phyloP scores from a whole-genome alignment of 2,329 filamentous ascomycete genomes.

The Aspergillus oerlinghausenensis region DNA sequence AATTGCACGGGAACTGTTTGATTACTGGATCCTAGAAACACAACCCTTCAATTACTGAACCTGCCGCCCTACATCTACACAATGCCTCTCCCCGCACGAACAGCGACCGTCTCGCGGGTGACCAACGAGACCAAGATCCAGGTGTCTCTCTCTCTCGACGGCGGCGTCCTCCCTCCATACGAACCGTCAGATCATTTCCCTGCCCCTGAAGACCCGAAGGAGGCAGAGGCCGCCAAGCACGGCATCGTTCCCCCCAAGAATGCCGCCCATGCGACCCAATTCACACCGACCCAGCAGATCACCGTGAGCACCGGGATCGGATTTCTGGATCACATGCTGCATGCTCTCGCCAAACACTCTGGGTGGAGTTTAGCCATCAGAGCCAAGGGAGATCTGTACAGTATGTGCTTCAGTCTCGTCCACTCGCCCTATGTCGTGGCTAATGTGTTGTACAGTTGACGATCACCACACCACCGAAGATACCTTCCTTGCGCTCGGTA shows the following conservation, averaged over 20 bases:
- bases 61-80: background rate
- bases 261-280: constrained; percentile 74
- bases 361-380: constrained; percentile 85
- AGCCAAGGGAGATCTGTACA: constrained; percentile 86
- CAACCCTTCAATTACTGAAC: background rate
- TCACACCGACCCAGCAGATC: constrained; percentile 79
- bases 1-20: background rate
- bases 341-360: constrained; percentile 91
- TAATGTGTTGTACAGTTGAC: constrained; percentile 60
- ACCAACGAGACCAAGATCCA: constrained; percentile 99
- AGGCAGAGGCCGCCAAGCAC: constrained; percentile 46
- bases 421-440: background rate
- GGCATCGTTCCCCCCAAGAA: constrained; percentile 38
- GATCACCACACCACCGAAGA: constrained; percentile 99
- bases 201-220: constrained; percentile 53
- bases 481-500: constrained; percentile 83
- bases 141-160: constrained; percentile 87
- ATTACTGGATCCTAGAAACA: background rate
- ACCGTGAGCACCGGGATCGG: constrained; percentile 89
- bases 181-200: constrained; percentile 52
- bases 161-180: constrained; percentile 57
- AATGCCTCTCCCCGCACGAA: constrained; percentile 55
- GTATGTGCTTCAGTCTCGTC: constrained; percentile 46
- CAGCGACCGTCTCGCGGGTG: constrained; percentile 74
- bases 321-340: constrained; percentile 98